These are phyloP conservation scores for Aspergillus texensis DNA, from an alignment of 2,329 filamentous ascomycete genomes.

Conservation along the genomic window DNA sequence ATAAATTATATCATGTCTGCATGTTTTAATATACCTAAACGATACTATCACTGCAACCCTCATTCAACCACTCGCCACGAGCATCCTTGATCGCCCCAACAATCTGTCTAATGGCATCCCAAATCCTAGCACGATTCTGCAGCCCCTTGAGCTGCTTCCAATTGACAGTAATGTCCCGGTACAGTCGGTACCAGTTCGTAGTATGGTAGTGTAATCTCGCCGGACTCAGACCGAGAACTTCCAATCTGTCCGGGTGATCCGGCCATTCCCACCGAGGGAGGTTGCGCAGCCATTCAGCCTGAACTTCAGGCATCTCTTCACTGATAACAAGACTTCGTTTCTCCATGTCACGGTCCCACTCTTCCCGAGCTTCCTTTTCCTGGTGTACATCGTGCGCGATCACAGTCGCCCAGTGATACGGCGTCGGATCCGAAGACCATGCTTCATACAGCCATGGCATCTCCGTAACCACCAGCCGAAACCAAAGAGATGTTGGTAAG, in stretches of 20 bases:
- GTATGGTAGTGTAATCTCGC: neutral
- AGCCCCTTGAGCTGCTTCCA: neutral
- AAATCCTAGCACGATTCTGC: neutral
- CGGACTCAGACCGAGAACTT: neutral
- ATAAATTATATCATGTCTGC: neutral
- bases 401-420: neutral
- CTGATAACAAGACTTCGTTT: neutral
- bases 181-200: neutral
- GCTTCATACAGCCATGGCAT: neutral
- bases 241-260: neutral
- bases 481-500: neutral
- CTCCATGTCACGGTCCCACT: neutral
- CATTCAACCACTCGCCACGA: neutral
- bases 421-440: neutral
- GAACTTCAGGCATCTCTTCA: neutral
- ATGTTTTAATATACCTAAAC: fast-evolving
- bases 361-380: neutral
- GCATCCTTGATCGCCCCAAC: neutral
- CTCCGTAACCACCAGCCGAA: neutral
- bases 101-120: neutral
- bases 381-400: neutral
- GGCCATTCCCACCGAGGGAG: neutral
- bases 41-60: neutral
- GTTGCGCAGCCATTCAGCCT: neutral
- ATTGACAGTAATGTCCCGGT: neutral